Conservation (phyloP, 1,284 basidiomycete genomes). For the Coniophora puteana region DNA sequence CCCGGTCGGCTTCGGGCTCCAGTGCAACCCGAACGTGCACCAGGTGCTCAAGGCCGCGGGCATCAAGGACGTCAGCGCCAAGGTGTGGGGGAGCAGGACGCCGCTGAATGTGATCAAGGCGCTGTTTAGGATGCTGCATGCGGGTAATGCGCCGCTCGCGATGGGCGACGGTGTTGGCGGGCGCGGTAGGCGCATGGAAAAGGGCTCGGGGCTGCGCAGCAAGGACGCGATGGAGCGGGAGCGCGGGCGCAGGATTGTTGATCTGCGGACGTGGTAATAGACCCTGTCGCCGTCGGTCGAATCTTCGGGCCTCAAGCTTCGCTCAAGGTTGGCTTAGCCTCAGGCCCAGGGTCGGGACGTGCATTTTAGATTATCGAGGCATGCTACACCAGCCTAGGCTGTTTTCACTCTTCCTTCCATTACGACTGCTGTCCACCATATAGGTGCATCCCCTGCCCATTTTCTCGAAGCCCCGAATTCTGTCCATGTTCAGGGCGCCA, state of each 20-base stretch:
- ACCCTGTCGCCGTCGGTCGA: not conserved
- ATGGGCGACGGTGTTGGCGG: slow-evolving; percentile 81
- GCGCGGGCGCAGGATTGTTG: slow-evolving; percentile 63
- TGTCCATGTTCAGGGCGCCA: too few relatives aligned
- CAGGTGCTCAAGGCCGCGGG: slow-evolving; percentile 89
- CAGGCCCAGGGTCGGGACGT: too few relatives aligned
- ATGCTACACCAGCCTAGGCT: too few relatives aligned
- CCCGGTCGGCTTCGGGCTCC: slow-evolving; percentile 91
- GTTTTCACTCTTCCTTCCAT: too few relatives aligned
- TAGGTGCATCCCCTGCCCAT: too few relatives aligned
- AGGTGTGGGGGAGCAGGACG: slow-evolving; percentile 92
- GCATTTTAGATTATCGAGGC: too few relatives aligned
- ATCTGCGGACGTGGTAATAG: slow-evolving; percentile 47
- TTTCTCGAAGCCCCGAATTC: too few relatives aligned
- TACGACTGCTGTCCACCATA: too few relatives aligned
- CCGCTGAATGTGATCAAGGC: slow-evolving; percentile 58
- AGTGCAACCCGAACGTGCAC: slow-evolving; percentile 88
- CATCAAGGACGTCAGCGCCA: slow-evolving; percentile 91
- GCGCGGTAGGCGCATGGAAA: slow-evolving; percentile 59
- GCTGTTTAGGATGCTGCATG: slow-evolving; percentile 56
- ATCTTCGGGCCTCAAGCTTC: too few relatives aligned
- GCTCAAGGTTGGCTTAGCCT: too few relatives aligned
- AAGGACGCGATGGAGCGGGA: slow-evolving; percentile 68
- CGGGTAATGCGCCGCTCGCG: slow-evolving; percentile 66
- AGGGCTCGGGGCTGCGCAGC: slow-evolving; percentile 63